Percentiles rank a stretch among this genome's conserved stretches.
Conservation (phyloP, 139 green algal species). For the Chlorokybus atmophyticus region DNA sequence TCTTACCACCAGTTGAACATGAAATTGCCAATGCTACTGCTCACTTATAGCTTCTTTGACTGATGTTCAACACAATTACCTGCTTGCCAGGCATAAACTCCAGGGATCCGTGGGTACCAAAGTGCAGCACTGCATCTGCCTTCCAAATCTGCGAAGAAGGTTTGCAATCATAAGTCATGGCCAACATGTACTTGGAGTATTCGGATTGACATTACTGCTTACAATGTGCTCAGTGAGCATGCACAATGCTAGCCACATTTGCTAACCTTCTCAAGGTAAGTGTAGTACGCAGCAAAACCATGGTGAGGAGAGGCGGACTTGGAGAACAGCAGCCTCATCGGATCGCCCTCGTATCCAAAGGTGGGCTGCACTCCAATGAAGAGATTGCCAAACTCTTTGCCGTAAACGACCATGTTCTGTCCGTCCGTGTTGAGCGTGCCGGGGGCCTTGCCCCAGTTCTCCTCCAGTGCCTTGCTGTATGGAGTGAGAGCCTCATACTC, state of each 20-base stretch:
- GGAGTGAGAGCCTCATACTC: conserved; percentile 38
- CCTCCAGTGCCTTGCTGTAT: conserved; percentile 84
- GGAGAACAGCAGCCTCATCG: conserved; percentile 97
- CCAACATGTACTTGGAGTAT: no score
- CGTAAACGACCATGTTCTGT: conserved; percentile 89
- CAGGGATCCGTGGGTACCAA: conserved; percentile 95
- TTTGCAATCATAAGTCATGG: no score
- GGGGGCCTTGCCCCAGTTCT: conserved; percentile 94
- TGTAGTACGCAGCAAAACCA: conserved; percentile 99
- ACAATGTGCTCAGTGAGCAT: no score
- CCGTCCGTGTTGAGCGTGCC: conserved; percentile 96
- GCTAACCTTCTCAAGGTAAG: conserved; percentile 93
- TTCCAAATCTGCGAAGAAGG: no score
- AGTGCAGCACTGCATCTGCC: conserved; percentile 96
- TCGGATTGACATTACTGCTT: no score
- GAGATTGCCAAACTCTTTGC: conserved; percentile 94
- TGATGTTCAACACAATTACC: conserved; percentile 1
- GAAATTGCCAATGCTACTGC: no score
- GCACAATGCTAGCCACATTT: no score
- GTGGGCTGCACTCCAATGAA: conserved; percentile 99
- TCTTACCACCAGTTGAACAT: no score
- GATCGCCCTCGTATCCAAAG: conserved; percentile 98
- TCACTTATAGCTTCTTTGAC: no score
- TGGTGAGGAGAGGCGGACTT: conserved; percentile 86
- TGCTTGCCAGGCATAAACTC: conserved; percentile 99